Evolutionary conservation across 352 stramenopile genomes (phyloP), one percentile per base, ranked within the genome.

Genomic region (Phytophthora litchii): DNA sequence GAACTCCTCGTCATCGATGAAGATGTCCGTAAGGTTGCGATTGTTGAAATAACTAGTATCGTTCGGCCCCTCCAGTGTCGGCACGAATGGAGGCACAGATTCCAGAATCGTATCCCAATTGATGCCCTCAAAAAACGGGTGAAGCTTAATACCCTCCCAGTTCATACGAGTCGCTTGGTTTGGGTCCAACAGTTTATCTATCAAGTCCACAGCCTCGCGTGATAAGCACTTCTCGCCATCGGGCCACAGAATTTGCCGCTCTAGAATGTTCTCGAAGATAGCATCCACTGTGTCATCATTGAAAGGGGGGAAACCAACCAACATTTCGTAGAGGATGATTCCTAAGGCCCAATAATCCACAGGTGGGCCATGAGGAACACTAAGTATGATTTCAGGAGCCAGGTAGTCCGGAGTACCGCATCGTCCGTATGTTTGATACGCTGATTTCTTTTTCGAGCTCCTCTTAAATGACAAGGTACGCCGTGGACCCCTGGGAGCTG

Each of bases 11-110:
- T 92, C 83, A 40, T 95, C 86, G 31, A 94, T 90, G 54, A 92
- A 94, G 11, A 89, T 81, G 45, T 93, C 86, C 0, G 84, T 94
- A 21, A 96, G 61, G 52, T 96, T 88, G 19, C 86, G 75, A 42
- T 96, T 95, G 70, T 94, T 94, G 67, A 96, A 96, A 63, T 96
- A 96, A 46, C 83, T 94, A 27, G 89, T 96, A 62, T 96, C 89
- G 42, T 88, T 89, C 16, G 84, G 83, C 5, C 86, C 85, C 64
- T 93, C 83, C 16, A 96, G 60, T 2, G 85, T 94, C 20, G 89
- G 89, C 0, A 96, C 88, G 55, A 96, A 96, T 17, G 88, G 88
- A 21, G 86, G 84, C 16, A 88, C 84, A 12, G 78, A 80, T 9
- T 92, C 77, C 17, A 94, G 60, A 23, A 95, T 64, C 21, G 80